Base-by-base conservation (phyloP, 345 rosid genomes). In the Populus simonii region DNA sequence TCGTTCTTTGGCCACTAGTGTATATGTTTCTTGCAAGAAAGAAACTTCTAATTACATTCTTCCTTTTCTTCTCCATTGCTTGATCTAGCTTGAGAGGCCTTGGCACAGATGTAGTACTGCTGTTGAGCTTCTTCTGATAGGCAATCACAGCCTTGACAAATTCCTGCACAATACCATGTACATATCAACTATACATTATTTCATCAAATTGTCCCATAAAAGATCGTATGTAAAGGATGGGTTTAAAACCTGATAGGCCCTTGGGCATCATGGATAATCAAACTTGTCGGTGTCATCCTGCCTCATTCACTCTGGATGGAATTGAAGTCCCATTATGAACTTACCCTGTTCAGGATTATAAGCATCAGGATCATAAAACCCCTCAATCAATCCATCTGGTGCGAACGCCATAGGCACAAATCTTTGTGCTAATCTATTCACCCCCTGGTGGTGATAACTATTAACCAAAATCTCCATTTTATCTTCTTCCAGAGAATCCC, bases 391-490 rank as follows among this genome's bases (percentile, higher is more conserved):
- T 13, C 91, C 98, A 84, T 94, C 98, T 1, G 92, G 90, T 2
- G 94, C 90, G 74, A 87, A 92, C 23, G 96, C 96, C 96, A 90
- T 92, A 0, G 97, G 93, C 51, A 90, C 88, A 12, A 94, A 92
- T 70, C 96, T 84, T 36, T 84, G 85, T 0, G 93, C 94, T 78
- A 91, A 83, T 79, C 82, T 89, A 83, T 90, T 94, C 31, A 94
- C 94, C 15, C 98, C 96, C 84, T 94, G 97, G 76, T 94, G 98
- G 53, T 94, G 98, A 83, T 93, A 93, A 78, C 98, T 92, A 61
- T 92, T 94, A 45, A 94, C 98, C 82, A 51, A 71, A 63, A 94
- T 90, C 80, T 91, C 91, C 92, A 86, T 86, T 71, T 76, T 85
- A 36, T 74, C 88, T 45, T 71, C 88, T 43, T 87, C 86, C 71